phyloP scores from a whole-genome alignment of 768 basidiomycete genomes.

The Suillus plorans region DNA sequence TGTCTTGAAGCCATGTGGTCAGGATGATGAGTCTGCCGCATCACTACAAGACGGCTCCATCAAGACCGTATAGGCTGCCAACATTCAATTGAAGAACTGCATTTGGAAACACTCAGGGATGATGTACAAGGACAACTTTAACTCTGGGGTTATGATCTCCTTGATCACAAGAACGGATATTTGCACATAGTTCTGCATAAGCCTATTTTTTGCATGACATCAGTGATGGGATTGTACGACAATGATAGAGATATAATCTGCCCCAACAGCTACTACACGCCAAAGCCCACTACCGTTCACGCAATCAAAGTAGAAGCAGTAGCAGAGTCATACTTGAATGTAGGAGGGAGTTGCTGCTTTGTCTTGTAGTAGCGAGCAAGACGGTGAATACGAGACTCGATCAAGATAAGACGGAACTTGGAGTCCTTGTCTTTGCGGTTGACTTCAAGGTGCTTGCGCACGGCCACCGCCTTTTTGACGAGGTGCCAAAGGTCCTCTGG shows the following conservation, averaged over 20 bases:
- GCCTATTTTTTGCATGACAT: constrained; percentile 3
- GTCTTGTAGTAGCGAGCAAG: constrained; percentile 99
- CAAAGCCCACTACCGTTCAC: constrained; percentile 34
- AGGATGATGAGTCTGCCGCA: neutral
- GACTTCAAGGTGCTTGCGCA: constrained; percentile 96
- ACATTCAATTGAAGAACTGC: neutral
- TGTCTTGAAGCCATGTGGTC: neutral
- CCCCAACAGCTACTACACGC: neutral
- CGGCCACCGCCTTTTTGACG: constrained; percentile 99
- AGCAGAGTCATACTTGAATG: constrained; percentile 97
- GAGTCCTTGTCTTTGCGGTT: constrained; percentile 99
- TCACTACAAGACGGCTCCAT: neutral
- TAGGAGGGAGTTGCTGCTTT: constrained; percentile 95
- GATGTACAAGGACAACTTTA: neutral
- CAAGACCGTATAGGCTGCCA: neutral
- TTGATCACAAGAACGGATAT: neutral
- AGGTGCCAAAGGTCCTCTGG: constrained; percentile 99
- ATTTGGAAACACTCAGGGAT: neutral
- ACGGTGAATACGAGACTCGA: constrained; percentile 98
- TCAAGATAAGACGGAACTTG: constrained; percentile 94
- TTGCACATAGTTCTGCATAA: neutral
- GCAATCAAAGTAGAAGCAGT: constrained; percentile 92
- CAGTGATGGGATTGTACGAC: neutral
- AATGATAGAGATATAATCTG: neutral
- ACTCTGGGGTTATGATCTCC: neutral